Conservation (phyloP, 2,329 filamentous ascomycete species). For the Drechslera avenae region DNA sequence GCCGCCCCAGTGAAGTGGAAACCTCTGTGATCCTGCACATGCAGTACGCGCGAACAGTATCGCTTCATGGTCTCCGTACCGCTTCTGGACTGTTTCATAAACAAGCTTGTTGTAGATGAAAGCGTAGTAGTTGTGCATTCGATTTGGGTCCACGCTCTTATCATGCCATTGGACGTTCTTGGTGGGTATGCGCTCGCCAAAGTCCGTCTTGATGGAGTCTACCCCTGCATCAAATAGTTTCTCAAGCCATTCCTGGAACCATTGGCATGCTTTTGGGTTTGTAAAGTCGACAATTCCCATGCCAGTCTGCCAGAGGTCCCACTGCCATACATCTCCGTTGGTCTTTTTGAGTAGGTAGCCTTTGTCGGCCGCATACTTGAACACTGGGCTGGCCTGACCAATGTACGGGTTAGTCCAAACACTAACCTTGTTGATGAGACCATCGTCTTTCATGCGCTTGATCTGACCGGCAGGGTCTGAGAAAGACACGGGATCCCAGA, state of each 20-base stretch:
- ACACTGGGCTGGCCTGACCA: conserved; percentile 70
- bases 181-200: conserved; percentile 73
- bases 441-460: conserved; percentile 65
- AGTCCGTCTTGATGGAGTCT: conserved; percentile 76
- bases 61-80: conserved; percentile 58
- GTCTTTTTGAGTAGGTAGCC: conserved; percentile 72
- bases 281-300: conserved; percentile 78
- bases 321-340: conserved; percentile 74
- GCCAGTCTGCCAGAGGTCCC: conserved; percentile 77
- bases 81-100: conserved; percentile 66
- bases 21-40: conserved; percentile 70
- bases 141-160: conserved; percentile 61
- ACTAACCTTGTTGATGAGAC: conserved; percentile 65
- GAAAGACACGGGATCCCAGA: conserved; percentile 71
- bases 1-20: conserved; percentile 70
- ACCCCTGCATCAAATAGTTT: conserved; percentile 71
- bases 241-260: conserved; percentile 68
- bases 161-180: conserved; percentile 70
- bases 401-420: conserved; percentile 81
- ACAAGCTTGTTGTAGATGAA: conserved; percentile 74
- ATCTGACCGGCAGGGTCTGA: conserved; percentile 71
- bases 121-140: conserved; percentile 81
- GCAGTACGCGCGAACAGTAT: conserved; percentile 72
- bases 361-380: conserved; percentile 66
- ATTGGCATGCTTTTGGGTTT: conserved; percentile 68